phyloP scores from a whole-genome alignment of 2,329 filamentous ascomycete genomes.

The Colletotrichum sp. region DNA sequence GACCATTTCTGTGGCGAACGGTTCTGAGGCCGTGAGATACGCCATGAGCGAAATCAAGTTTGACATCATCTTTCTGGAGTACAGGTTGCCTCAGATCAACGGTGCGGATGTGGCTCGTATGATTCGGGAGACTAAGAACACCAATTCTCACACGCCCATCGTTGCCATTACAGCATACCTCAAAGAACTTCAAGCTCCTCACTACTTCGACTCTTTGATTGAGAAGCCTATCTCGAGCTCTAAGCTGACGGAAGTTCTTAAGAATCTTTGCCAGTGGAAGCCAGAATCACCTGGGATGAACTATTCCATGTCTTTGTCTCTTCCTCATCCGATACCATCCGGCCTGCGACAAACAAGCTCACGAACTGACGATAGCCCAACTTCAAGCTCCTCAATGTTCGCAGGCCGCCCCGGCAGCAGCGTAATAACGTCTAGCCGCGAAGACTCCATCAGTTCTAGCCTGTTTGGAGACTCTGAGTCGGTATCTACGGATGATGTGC shows the following conservation, averaged over 20 bases:
- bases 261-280: conserved; percentile 92
- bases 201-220: conserved; percentile 94
- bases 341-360: conserved; percentile 68
- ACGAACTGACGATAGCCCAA: conserved; percentile 80
- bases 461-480: conserved; percentile 88
- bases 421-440: conserved; percentile 79
- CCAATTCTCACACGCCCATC: conserved; percentile 92
- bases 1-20: conserved; percentile 89
- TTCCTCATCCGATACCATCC: conserved; percentile 66
- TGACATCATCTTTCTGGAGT: conserved; percentile 98
- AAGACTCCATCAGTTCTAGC: conserved; percentile 88
- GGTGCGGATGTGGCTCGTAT: conserved; percentile 95
- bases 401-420: conserved; percentile 74
- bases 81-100: conserved; percentile 92
- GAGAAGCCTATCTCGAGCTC: conserved; percentile 95
- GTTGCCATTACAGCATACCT: conserved; percentile 96
- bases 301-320: conserved; percentile 45
- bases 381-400: conserved; percentile 76
- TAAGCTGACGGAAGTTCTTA: conserved; percentile 88
- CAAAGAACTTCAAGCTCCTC: conserved; percentile 93
- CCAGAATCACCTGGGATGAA: conserved; percentile 63
- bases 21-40: conserved; percentile 89
- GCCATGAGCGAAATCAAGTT: conserved; percentile 98
- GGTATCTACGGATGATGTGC: conserved; percentile 77
- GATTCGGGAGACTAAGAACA: conserved; percentile 96